Percentiles rank a stretch among this genome's conserved stretches.
Evolutionary conservation across 768 basidiomycete genomes (phyloP).

Genomic region (Phlegmacium glaucopus): DNA sequence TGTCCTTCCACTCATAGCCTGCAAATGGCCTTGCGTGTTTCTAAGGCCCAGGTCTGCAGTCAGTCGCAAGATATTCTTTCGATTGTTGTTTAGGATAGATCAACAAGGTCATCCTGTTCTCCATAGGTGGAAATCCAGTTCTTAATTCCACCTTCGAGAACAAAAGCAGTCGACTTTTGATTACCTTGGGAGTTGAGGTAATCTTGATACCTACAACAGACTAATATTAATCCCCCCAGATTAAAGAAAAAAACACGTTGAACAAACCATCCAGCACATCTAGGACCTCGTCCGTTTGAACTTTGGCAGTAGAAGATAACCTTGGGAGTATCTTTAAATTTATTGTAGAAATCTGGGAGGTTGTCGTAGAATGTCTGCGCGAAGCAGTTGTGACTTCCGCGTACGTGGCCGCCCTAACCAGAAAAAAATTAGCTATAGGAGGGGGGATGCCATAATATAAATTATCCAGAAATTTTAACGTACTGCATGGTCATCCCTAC

Average conservation of each 20-base stretch:
- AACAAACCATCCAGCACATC: slow-evolving; percentile 53
- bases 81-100: background rate
- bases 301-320: slow-evolving; percentile 57
- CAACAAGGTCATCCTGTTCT: slow-evolving; percentile 26
- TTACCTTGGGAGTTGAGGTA: slow-evolving; percentile 31
- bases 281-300: slow-evolving; percentile 48
- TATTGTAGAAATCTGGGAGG: slow-evolving; percentile 37
- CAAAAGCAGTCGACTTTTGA: slow-evolving; percentile 34
- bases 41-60: too few species aligned
- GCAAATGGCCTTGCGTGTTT: background rate
- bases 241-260: background rate
- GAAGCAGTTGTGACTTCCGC: slow-evolving; percentile 44
- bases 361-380: slow-evolving; percentile 51
- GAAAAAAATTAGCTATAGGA: too few species aligned
- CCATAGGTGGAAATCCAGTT: slow-evolving; percentile 37
- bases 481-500: slow-evolving; percentile 44
- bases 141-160: slow-evolving; percentile 41
- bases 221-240: background rate
- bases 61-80: too few species aligned
- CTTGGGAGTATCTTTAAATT: slow-evolving; percentile 32
- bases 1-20: too few species aligned
- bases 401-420: slow-evolving; percentile 55
- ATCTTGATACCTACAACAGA: slow-evolving; percentile 44
- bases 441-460: too few species aligned
- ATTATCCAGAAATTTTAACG: slow-evolving; percentile 7